phyloP scores from a whole-genome alignment of 2,329 filamentous ascomycete species.

The Neoscytalidium dimidiatum region DNA sequence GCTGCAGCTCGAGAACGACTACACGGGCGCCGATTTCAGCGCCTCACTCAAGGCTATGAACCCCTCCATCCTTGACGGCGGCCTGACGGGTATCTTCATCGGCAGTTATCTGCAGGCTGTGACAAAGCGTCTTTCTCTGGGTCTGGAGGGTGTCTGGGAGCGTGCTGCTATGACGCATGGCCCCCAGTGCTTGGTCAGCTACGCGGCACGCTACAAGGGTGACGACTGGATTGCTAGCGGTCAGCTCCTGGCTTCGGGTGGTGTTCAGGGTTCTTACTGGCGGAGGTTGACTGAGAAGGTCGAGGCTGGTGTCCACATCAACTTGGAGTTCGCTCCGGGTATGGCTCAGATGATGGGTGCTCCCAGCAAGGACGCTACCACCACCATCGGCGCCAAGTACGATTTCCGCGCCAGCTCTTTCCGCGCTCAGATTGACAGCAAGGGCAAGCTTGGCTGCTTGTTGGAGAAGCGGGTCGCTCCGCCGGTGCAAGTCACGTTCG shows the following conservation, averaged over 20 bases:
- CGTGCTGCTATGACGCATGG: slow-evolving; percentile 79
- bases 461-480: slow-evolving; percentile 95
- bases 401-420: slow-evolving; percentile 96
- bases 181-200: slow-evolving; percentile 88
- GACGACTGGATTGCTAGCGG: slow-evolving; percentile 90
- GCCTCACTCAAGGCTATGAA: slow-evolving; percentile 92
- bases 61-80: slow-evolving; percentile 90
- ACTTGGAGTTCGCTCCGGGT: slow-evolving; percentile 73
- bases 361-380: slow-evolving; percentile 80
- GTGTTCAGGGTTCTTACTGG: slow-evolving; percentile 92
- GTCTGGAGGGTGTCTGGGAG: slow-evolving; percentile 93
- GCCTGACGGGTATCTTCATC: slow-evolving; percentile 91
- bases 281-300: slow-evolving; percentile 89
- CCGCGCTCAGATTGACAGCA: slow-evolving; percentile 92
- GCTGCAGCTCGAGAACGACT: slow-evolving; percentile 93
- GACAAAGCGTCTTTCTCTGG: slow-evolving; percentile 82
- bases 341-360: slow-evolving; percentile 72
- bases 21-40: slow-evolving; percentile 89
- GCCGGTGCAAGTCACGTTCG: slow-evolving; percentile 90
- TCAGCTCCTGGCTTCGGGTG: slow-evolving; percentile 86
- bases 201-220: slow-evolving; percentile 88
- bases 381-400: slow-evolving; percentile 94
- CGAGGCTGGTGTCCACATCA: slow-evolving; percentile 93
- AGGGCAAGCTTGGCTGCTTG: slow-evolving; percentile 88
- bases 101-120: slow-evolving; percentile 94